Base-by-base conservation (phyloP, 495 filamentous ascomycete species). In the Penicillium pulvis region DNA sequence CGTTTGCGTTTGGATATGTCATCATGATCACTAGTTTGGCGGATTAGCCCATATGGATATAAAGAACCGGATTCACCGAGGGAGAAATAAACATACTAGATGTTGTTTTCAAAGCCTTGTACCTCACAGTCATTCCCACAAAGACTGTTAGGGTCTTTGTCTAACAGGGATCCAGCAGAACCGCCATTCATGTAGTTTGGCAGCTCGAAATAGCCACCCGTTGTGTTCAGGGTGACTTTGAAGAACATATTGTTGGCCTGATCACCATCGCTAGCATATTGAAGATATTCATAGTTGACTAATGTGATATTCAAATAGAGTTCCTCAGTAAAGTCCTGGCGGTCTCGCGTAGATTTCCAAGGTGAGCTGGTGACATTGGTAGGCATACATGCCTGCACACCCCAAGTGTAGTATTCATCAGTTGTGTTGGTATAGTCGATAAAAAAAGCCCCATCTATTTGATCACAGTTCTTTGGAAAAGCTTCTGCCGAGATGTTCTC, bases 121-220 rank as follows among this genome's bases (percentile, higher is more conserved):
- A 19, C 11, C 14, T 39, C 47, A 11, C 67, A 70, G 17, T 31
- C 23, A 7, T 33, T 19, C 10, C 26, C 47, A 6, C 47, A 50
- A 6, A 30, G 24, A 7, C 24, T 19, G 14, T n/a, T 58, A 1
- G 67, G 60, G 11, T 62, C 59, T 5, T 52, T 57, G 0, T 55
- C 58, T 1, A 71, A 46, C 30, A 75, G 46, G 7, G 57, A 46
- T 0, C 72, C 71, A 0, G 65, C 44, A 19, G 31, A 52, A 16
- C 56, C 42, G 11, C 55, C 57, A 39, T 74, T 75, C 36, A 60
- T 51, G 54, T 69, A 66, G 35, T 65, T 72, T 3, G 72, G 72
- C 4, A 74, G 50, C 58, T 74, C 71, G 50, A 75, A 75, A 39
- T 68, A 74, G 3, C 69, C 72, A 6, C 65, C 58, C 6, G 67